A percentile compares a stretch with the other conserved stretches of the same genome.
Conservation (phyloP, 352 stramenopile species). For the Lagenidium giganteum region DNA sequence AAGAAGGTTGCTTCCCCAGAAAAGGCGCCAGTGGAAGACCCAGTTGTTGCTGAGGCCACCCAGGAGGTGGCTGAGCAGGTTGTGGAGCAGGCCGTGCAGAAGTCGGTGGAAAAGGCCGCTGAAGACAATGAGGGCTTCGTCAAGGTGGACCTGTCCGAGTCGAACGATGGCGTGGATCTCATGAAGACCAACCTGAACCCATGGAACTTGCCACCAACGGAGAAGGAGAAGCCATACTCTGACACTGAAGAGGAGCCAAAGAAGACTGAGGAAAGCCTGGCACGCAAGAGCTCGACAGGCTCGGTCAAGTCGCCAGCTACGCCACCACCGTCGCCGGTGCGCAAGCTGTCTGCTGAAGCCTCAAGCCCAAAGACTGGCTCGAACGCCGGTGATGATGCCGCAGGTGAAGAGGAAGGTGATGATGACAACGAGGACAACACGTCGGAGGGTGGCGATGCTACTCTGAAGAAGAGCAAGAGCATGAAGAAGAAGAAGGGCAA, state of each 20-base stretch:
- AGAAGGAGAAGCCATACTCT: conserved; percentile 4
- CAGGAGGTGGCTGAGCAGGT: conserved; percentile 19
- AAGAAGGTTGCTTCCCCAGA: no score
- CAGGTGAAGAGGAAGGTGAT: conserved; percentile 5
- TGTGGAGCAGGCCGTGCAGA: conserved; percentile 34
- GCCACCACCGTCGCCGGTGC: conserved; percentile 9
- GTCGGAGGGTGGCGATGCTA: conserved; percentile 18
- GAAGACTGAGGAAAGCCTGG: no score
- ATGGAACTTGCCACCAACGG: not conserved
- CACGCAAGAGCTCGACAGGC: no score
- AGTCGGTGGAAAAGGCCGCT: conserved; percentile 35
- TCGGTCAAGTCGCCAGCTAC: conserved; percentile 12
- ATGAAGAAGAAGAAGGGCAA: conserved; percentile 61
- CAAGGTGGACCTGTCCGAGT: conserved; percentile 56
- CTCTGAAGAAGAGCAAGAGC: conserved; percentile 38
- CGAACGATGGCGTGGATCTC: conserved; percentile 14
- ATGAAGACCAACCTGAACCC: conserved; percentile 1
- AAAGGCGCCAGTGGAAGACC: conserved; percentile 6
- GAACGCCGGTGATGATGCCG: conserved; percentile 1
- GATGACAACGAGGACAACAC: conserved; percentile 9
- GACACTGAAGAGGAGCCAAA: no score
- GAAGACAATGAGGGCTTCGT: conserved; percentile 63
- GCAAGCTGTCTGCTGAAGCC: not conserved
- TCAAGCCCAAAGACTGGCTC: conserved; percentile 9
- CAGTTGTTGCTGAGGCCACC: conserved; percentile 19